Base-by-base conservation (phyloP, 169 alveolate genomes). In the Theileria orientalis region DNA sequence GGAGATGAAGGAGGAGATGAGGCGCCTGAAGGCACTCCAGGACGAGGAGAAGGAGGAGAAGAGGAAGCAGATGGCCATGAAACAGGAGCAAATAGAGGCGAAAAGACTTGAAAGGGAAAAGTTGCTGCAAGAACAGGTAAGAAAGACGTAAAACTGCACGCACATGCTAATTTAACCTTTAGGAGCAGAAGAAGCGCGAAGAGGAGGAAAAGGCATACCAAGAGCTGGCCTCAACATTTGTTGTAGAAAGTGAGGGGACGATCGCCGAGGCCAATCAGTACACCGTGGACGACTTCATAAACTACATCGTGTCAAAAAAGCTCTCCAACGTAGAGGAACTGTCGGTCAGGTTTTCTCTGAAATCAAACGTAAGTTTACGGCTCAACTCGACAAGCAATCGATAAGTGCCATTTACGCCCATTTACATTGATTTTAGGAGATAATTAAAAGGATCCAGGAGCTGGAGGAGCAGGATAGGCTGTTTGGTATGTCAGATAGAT, bases 21-120 rank as follows among this genome's bases (percentile, higher is more conserved):
- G 66, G 40, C 57, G 73, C 9, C 61, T 54, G 59, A 37, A 59
- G 35, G 75, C 68, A 7, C 37, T 73, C 13, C 25, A 29, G 25
- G 80, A 73, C 21, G 89, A 82, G 35, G 85, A 74, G 44, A 74
- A 75, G 33, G 64, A 73, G 59, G 89, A 82, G 54, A 82, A 59
- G 54, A 76, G 67, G 27, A 37, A 72, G 35, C 35, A 29, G 60
- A 40, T 33, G 30, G 66, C 70, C 23, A 68, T 57, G 49, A 46
- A 54, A 8, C 69, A 74, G 32, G 85, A 82, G 3, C 16, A 25
- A 16, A 30, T 42, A 33, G 69, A 82, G 71, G 33, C 67, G 21
- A 57, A 63, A 27, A 62, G 79, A 14, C 78, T 51, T 8, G 85
- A 82, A 30, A 72, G 63, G 54, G 89, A 82, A 37, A 8, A 49